phyloP scores from a whole-genome alignment of 2,329 filamentous ascomycete species.

The Phyllosticta paracitricarpa region DNA sequence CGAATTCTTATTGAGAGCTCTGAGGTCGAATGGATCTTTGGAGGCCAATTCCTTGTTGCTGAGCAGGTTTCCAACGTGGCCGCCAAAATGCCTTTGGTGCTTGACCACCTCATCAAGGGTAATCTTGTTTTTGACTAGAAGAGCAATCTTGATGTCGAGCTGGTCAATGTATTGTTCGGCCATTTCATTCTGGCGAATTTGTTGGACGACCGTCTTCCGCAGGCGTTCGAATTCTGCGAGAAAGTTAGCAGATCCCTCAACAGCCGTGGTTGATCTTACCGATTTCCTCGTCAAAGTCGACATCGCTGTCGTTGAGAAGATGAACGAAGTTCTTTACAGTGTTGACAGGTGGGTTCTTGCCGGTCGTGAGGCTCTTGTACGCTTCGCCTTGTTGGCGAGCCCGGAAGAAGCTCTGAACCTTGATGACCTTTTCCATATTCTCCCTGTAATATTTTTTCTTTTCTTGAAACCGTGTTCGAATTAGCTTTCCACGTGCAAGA shows the following conservation, averaged over 20 bases:
- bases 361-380: constrained; percentile 91
- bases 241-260: background rate
- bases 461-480: constrained; percentile 67
- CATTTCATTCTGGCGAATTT: constrained; percentile 94
- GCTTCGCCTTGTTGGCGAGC: constrained; percentile 94
- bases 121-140: constrained; percentile 99
- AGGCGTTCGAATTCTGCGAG: constrained; percentile 73
- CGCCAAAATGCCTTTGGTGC: constrained; percentile 92
- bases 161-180: constrained; percentile 97
- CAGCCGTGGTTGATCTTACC: constrained; percentile 20
- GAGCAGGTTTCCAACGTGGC: constrained; percentile 73
- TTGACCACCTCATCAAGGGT: constrained; percentile 95
- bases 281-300: constrained; percentile 97
- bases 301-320: constrained; percentile 92
- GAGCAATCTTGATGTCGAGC: constrained; percentile 95
- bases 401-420: constrained; percentile 93
- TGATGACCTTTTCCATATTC: constrained; percentile 98
- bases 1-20: constrained; percentile 94
- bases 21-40: constrained; percentile 88
- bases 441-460: constrained; percentile 84
- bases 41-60: constrained; percentile 83
- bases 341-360: constrained; percentile 92
- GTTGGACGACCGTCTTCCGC: constrained; percentile 91
- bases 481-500: constrained; percentile 59
- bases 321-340: constrained; percentile 98